Evolutionary conservation across 495 filamentous ascomycete genomes (phyloP).

Genomic region (Hapsidospora chrysogenum): DNA sequence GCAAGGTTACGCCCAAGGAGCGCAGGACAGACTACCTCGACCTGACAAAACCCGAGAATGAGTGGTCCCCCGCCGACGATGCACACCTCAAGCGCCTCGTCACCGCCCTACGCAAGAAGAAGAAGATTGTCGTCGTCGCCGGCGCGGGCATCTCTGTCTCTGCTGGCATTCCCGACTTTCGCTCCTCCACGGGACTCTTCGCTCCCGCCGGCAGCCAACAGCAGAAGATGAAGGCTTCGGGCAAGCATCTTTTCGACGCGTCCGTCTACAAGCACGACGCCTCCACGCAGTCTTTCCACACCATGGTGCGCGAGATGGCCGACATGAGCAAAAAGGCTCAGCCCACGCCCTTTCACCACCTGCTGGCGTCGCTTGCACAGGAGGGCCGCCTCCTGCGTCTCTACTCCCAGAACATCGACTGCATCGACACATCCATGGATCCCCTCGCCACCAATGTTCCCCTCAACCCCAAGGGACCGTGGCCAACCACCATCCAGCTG

Average conservation of each 20-base stretch:
- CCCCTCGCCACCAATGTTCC: slow-evolving; percentile 68
- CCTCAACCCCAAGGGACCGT: slow-evolving; percentile 55
- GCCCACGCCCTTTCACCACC: slow-evolving; percentile 83
- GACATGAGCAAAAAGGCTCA: slow-evolving; percentile 53
- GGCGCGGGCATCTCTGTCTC: slow-evolving; percentile 94
- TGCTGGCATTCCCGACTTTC: slow-evolving; percentile 94
- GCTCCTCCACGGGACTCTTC: slow-evolving; percentile 79
- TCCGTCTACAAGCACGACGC: slow-evolving; percentile 87
- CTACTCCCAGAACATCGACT: slow-evolving; percentile 93
- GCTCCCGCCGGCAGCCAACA: slow-evolving; percentile 64
- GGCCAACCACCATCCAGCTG: slow-evolving; percentile 86
- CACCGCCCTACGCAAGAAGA: slow-evolving; percentile 66
- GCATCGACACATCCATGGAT: slow-evolving; percentile 71
- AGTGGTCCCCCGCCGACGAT: slow-evolving; percentile 12
- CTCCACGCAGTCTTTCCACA: slow-evolving; percentile 78
- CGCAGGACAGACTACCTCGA: slow-evolving; percentile 66
- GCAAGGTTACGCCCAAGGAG: slow-evolving; percentile 49
- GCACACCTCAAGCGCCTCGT: slow-evolving; percentile 48
- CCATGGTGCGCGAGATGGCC: slow-evolving; percentile 83
- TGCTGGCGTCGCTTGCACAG: slow-evolving; percentile 77
- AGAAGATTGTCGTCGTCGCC: slow-evolving; percentile 92
- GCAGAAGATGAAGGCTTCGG: slow-evolving; percentile 81
- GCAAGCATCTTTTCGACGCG: slow-evolving; percentile 92
- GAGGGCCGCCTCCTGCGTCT: slow-evolving; percentile 82
- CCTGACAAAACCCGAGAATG: slow-evolving; percentile 24